These are phyloP conservation scores for Lachnum nothofagi DNA, from an alignment of 2,329 filamentous ascomycete genomes.

Conservation along the genomic window DNA sequence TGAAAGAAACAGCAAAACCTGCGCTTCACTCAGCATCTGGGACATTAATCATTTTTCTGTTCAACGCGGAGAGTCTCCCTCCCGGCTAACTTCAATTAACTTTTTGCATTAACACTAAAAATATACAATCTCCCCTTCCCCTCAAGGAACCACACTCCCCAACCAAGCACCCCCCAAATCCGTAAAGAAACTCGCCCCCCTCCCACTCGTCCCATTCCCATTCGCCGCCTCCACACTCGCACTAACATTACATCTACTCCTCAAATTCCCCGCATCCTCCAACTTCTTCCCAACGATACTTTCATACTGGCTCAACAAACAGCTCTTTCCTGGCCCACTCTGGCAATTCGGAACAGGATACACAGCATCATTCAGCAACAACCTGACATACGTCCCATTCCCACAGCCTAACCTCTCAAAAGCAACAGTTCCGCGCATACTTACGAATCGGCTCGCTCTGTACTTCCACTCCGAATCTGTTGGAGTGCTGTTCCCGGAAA, in stretches of 20 bases:
- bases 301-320: conserved; percentile 37
- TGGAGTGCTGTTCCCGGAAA: conserved; percentile 45
- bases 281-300: conserved; percentile 9
- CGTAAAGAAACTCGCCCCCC: conserved; percentile 47
- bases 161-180: conserved; percentile 33
- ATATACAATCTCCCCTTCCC: too few relatives aligned
- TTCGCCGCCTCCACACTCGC: conserved; percentile 4
- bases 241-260: conserved; percentile 37
- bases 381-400: neutral
- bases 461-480: conserved; percentile 48
- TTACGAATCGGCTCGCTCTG: conserved; percentile 50
- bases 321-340: conserved; percentile 51
- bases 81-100: too few relatives aligned
- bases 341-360: conserved; percentile 54
- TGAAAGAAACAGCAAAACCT: too few relatives aligned
- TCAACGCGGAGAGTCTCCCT: too few relatives aligned
- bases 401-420: conserved; percentile 58
- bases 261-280: conserved; percentile 16
- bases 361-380: conserved; percentile 54
- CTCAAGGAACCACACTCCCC: conserved; percentile 18
- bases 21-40: too few relatives aligned
- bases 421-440: conserved; percentile 61
- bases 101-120: too few relatives aligned
- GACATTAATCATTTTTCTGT: too few relatives aligned
- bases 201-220: conserved; percentile 28